Conservation (phyloP, 805 yeast species). For the Candida hispaniensis region DNA sequence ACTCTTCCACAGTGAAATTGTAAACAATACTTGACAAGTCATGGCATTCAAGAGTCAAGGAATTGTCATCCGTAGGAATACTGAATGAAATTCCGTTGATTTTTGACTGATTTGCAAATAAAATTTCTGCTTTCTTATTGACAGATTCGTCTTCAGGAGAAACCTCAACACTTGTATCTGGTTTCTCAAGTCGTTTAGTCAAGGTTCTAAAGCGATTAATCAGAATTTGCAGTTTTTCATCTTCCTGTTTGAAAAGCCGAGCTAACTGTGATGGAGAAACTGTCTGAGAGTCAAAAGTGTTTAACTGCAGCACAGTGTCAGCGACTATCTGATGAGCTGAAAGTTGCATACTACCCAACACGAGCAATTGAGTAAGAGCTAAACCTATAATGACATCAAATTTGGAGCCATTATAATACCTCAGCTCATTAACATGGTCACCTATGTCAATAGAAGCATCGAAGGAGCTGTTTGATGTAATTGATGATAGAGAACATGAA, state of each 20-base stretch:
- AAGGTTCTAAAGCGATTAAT: conserved; percentile 1
- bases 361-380: conserved; percentile 1
- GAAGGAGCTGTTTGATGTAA: too few species aligned
- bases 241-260: conserved; percentile 1
- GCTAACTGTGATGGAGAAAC: conserved; percentile 8
- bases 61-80: conserved; percentile 8
- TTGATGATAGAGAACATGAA: too few species aligned
- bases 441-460: not conserved
- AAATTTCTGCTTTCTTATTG: not conserved
- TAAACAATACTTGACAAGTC: conserved; percentile 9
- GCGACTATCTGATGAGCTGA: conserved; percentile 3
- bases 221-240: conserved; percentile 1
- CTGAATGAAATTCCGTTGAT: conserved; percentile 7
- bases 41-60: conserved; percentile 9
- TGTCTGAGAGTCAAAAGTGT: conserved; percentile 9
- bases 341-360: conserved; percentile 2
- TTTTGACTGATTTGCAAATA: conserved; percentile 4
- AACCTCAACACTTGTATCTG: too few species aligned
- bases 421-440: conserved; percentile 6
- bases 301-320: conserved; percentile 5
- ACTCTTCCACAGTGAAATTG: conserved; percentile 13
- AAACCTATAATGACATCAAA: conserved; percentile 8
- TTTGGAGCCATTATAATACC: conserved; percentile 1
- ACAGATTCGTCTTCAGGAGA: too few species aligned
- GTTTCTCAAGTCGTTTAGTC: not conserved